Percentiles rank a stretch among this genome's conserved stretches.
Conservation (phyloP, 2,329 filamentous ascomycete genomes). For the Aspergillus tanneri region DNA sequence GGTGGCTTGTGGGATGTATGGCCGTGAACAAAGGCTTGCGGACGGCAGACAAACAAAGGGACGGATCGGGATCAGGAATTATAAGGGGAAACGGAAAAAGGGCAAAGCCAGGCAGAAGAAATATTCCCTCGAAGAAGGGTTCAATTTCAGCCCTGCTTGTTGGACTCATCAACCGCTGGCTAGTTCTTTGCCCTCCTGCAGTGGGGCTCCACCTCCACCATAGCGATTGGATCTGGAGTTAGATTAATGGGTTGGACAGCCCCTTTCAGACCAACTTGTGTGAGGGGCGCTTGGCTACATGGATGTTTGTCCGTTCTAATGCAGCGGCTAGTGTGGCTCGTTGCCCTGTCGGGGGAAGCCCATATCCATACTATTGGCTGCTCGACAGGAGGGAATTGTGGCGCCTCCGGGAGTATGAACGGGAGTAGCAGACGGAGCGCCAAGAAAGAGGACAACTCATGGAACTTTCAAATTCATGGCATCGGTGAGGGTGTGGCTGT, state of each 20-base stretch:
- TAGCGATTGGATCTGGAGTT: constrained; percentile 7
- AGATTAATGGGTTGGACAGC: neutral
- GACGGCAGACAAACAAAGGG: neutral
- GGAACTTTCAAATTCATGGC: too few species aligned
- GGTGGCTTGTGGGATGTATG: neutral
- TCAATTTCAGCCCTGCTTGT: constrained; percentile 10
- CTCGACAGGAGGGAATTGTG: neutral
- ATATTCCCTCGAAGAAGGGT: constrained; percentile 1
- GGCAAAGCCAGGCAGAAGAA: constrained; percentile 14
- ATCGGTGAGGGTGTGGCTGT: neutral
- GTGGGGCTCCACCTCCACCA: constrained; percentile 9
- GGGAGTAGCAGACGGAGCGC: too few species aligned
- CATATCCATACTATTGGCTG: neutral
- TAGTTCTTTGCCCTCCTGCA: constrained; percentile 13
- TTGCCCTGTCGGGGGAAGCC: neutral
- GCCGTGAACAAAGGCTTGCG: neutral
- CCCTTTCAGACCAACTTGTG: neutral
- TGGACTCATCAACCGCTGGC: constrained; percentile 4
- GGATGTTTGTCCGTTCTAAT: neutral
- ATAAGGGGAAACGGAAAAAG: constrained; percentile 1
- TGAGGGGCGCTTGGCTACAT: constrained; percentile 1
- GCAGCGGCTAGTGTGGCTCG: neutral
- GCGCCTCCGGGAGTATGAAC: neutral
- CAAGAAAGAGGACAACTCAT: neutral
- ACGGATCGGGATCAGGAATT: constrained; percentile 2